phyloP scores from a whole-genome alignment of 1,139 yeast genomes.

The Debaryomycetaceae sp. region DNA sequence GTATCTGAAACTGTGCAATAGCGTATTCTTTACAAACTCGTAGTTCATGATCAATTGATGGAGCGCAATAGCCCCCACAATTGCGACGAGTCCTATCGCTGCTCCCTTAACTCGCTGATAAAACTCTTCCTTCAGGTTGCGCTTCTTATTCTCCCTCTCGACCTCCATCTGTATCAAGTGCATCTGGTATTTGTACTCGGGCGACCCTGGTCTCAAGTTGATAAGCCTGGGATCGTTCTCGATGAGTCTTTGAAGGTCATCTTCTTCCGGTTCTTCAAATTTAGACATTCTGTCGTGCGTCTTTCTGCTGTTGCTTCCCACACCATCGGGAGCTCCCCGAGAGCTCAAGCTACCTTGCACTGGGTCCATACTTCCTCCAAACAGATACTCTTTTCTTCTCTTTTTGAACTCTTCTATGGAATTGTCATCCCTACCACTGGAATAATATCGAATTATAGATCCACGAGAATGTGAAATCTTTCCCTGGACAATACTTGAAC shows the following conservation, averaged over 20 bases:
- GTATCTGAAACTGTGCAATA: constrained; percentile 25
- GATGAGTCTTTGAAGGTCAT: constrained; percentile 21
- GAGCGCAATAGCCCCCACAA: constrained; percentile 31
- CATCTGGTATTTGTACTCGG: constrained; percentile 38
- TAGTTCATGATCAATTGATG: constrained; percentile 45
- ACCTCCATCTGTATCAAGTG: constrained; percentile 27
- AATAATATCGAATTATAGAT: constrained; percentile 5
- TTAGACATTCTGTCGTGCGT: constrained; percentile 7
- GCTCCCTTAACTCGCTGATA: constrained; percentile 36
- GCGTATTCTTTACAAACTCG: constrained; percentile 28
- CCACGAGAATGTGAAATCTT: background rate
- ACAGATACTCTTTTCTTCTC: constrained; percentile 31
- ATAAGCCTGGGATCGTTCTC: constrained; percentile 34
- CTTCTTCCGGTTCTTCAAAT: constrained; percentile 11
- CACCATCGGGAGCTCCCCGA: background rate
- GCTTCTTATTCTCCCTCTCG: constrained; percentile 17
- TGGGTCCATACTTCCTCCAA: constrained; percentile 27
- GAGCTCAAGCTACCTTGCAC: constrained; percentile 12
- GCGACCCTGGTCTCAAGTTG: constrained; percentile 28
- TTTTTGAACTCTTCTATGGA: constrained; percentile 41
- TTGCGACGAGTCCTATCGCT: constrained; percentile 23
- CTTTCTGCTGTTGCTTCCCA: constrained; percentile 3
- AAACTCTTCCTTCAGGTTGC: constrained; percentile 22
- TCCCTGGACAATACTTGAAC: background rate
- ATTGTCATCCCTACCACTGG: constrained; percentile 11